phyloP scores from a whole-genome alignment of 371 early-diverging fungal species.

The Saksenaea oblongispora region DNA sequence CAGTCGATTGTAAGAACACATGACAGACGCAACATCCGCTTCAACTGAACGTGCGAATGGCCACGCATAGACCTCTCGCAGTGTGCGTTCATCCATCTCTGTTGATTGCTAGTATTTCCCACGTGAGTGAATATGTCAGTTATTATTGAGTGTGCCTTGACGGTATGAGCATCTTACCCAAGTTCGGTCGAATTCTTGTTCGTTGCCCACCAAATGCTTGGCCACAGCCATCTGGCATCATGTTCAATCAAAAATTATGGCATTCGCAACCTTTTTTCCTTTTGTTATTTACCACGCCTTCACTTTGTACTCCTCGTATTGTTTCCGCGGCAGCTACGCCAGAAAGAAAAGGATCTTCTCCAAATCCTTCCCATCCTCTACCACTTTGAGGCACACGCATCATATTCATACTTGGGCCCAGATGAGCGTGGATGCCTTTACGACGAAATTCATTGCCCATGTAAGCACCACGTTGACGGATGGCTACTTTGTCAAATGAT shows the following conservation, averaged over 20 bases:
- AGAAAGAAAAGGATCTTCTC: slow-evolving; percentile 64
- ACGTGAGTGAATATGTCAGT: not conserved
- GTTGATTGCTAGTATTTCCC: slow-evolving; percentile 15
- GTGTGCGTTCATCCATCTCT: slow-evolving; percentile 38
- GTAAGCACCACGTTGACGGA: slow-evolving; percentile 44
- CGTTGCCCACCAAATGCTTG: slow-evolving; percentile 54
- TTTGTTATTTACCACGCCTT: slow-evolving; percentile 38
- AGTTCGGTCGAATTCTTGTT: slow-evolving; percentile 40
- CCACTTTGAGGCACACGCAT: slow-evolving; percentile 51
- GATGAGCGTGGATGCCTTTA: slow-evolving; percentile 49
- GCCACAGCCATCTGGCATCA: slow-evolving; percentile 41
- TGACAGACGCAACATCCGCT: slow-evolving; percentile 40
- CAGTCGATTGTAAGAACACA: slow-evolving; percentile 45
- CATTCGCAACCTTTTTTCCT: not conserved
- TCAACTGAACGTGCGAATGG: slow-evolving; percentile 47
- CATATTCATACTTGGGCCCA: slow-evolving; percentile 57
- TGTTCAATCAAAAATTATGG: not conserved
- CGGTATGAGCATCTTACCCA: slow-evolving; percentile 8
- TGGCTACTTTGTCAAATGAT: slow-evolving; percentile 49
- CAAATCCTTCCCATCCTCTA: slow-evolving; percentile 62
- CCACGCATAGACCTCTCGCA: slow-evolving; percentile 46
- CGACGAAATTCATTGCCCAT: slow-evolving; percentile 55
- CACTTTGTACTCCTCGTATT: slow-evolving; percentile 37
- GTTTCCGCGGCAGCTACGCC: slow-evolving; percentile 35
- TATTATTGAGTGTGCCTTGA: not conserved